Percentiles rank a stretch among this genome's conserved stretches.
phyloP scores from a whole-genome alignment of 164 flowering plant genomes.

The Chimonanthus salicifolius region DNA sequence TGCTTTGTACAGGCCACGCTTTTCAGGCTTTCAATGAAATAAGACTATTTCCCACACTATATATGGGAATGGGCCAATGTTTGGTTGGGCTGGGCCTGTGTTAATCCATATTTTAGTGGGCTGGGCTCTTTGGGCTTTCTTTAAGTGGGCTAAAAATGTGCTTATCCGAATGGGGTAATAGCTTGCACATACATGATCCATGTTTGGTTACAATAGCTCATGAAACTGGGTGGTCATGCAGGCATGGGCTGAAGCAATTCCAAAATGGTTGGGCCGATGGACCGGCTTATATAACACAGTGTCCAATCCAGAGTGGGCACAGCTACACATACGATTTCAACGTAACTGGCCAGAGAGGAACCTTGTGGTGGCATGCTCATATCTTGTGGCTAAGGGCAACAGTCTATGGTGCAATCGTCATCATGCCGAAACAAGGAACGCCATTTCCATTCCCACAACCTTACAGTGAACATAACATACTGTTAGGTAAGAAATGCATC shows the following conservation, averaged over 20 bases:
- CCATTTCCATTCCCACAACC: conserved; percentile 58
- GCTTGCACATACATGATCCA: background rate
- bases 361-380: conserved; percentile 75
- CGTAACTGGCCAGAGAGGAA: conserved; percentile 55
- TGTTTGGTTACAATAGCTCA: background rate
- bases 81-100: too few species aligned
- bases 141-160: background rate
- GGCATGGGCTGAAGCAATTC: conserved; percentile 69
- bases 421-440: conserved; percentile 41
- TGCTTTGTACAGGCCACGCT: too few species aligned
- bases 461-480: conserved; percentile 25
- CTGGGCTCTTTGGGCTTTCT: background rate
- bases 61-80: too few species aligned
- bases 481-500: conserved; percentile 24
- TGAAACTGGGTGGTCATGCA: conserved; percentile 2
- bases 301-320: conserved; percentile 48
- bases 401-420: conserved; percentile 59
- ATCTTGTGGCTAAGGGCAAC: conserved; percentile 65
- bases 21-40: too few species aligned
- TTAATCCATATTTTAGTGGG: too few species aligned
- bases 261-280: conserved; percentile 75
- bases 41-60: too few species aligned
- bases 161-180: too few species aligned
- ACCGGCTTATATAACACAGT: conserved; percentile 65
- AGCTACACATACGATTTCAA: conserved; percentile 51